phyloP scores from a whole-genome alignment of 306 rosid species.

The Macrotyloma uniflorum region DNA sequence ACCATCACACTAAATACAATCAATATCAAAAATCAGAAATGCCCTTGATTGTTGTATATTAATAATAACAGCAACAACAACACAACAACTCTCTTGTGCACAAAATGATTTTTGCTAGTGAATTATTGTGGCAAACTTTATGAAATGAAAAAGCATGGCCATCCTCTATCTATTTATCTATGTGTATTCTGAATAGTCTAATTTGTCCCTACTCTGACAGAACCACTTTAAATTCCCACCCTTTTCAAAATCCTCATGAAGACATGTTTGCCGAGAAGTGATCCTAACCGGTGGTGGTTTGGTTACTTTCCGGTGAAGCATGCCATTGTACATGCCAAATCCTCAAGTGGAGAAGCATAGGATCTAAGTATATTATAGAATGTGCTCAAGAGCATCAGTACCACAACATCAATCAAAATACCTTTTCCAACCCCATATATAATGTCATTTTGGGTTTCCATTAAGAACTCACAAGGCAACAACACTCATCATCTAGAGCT shows the following conservation, averaged over 20 bases:
- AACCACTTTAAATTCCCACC: conserved; percentile 59
- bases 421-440: conserved; percentile 65
- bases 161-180: background rate
- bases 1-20: conserved; percentile 38
- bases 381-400: conserved; percentile 90
- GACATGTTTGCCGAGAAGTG: conserved; percentile 57
- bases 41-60: conserved; percentile 30
- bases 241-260: conserved; percentile 62
- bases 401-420: conserved; percentile 59
- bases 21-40: conserved; percentile 22
- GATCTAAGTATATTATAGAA: conserved; percentile 86
- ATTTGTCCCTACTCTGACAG: conserved; percentile 37
- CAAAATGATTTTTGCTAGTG: conserved; percentile 32
- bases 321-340: conserved; percentile 40
- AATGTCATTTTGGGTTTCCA: conserved; percentile 57
- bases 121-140: conserved; percentile 34
- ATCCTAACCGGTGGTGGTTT: conserved; percentile 52
- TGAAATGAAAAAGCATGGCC: conserved; percentile 40
- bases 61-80: background rate
- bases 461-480: conserved; percentile 55
- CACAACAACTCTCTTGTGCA: background rate
- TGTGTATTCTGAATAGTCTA: conserved; percentile 30
- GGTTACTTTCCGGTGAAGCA: conserved; percentile 59
- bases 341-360: conserved; percentile 81
- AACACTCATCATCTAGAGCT: conserved; percentile 12